Conservation (phyloP, 2,329 filamentous ascomycete genomes). For the Xylariaceae sp. region DNA sequence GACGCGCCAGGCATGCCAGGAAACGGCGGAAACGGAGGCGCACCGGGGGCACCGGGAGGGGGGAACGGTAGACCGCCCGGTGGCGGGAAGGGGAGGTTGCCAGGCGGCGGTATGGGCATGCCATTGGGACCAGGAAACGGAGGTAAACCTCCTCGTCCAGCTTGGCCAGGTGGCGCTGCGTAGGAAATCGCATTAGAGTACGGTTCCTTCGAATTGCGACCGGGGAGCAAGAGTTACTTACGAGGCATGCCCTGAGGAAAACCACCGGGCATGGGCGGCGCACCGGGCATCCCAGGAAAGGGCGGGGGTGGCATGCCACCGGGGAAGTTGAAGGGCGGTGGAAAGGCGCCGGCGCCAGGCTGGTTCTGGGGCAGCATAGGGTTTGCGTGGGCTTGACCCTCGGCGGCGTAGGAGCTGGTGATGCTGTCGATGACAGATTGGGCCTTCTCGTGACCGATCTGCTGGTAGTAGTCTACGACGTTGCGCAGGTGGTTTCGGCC, state of each 20-base stretch:
- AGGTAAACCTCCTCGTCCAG: constrained; percentile 43
- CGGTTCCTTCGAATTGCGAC: constrained; percentile 1
- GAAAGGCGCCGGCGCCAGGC: constrained; percentile 42
- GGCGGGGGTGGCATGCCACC: constrained; percentile 39
- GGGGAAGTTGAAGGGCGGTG: constrained; percentile 60
- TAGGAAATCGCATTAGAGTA: too few species aligned
- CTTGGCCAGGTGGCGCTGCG: constrained; percentile 44
- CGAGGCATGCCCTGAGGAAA: constrained; percentile 47
- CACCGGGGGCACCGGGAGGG: constrained; percentile 33
- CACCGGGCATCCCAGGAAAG: constrained; percentile 36
- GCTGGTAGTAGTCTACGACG: constrained; percentile 97
- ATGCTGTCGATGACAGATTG: constrained; percentile 98
- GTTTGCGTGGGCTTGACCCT: constrained; percentile 82
- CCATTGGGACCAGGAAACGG: constrained; percentile 5
- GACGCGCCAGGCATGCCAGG: constrained; percentile 36
- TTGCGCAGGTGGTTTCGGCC: constrained; percentile 96
- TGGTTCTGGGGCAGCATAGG: constrained; percentile 74
- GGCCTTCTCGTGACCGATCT: constrained; percentile 97
- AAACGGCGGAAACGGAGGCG: constrained; percentile 46
- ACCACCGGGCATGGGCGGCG: constrained; percentile 51
- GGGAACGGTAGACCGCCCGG: constrained; percentile 27
- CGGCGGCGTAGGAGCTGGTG: constrained; percentile 89
- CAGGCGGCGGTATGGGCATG: constrained; percentile 47
- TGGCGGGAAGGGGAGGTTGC: constrained; percentile 28
- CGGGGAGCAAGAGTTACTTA: constrained; percentile 34